Conservation (phyloP, 1,284 basidiomycete species). For the Ceratobasidium sp. region DNA sequence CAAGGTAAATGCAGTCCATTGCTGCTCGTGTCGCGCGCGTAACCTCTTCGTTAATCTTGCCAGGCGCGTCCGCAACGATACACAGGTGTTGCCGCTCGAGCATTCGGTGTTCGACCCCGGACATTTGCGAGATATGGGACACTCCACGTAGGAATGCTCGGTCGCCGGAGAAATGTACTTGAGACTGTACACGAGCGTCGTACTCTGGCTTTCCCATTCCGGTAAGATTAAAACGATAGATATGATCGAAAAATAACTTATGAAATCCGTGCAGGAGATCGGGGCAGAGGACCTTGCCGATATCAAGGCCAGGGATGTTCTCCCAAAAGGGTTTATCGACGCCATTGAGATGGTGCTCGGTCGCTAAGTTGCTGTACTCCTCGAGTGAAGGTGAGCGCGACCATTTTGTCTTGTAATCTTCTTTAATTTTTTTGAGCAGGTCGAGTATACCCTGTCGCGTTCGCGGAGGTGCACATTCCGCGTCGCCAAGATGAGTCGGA, state of each 20-base stretch:
- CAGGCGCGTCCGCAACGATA: slow-evolving; percentile 36
- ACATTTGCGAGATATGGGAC: slow-evolving; percentile 18
- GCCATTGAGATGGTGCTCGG: slow-evolving; percentile 15
- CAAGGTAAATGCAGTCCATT: slow-evolving; percentile 37
- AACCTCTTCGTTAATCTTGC: slow-evolving; percentile 12
- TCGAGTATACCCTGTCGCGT: neutral
- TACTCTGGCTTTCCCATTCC: slow-evolving; percentile 11
- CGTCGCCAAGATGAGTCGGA: neutral
- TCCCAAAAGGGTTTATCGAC: slow-evolving; percentile 32
- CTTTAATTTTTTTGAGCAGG: neutral
- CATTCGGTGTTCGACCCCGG: slow-evolving; percentile 37
- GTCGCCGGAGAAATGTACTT: neutral
- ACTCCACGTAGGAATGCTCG: slow-evolving; percentile 11
- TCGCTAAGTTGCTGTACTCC: neutral
- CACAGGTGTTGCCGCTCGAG: slow-evolving; percentile 26
- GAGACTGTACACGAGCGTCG: neutral
- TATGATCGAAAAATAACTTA: slow-evolving; percentile 39
- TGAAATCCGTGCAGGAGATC: slow-evolving; percentile 41
- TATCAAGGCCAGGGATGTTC: slow-evolving; percentile 7
- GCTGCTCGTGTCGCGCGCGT: slow-evolving; percentile 27
- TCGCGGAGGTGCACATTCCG: neutral
- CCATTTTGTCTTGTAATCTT: too few species aligned
- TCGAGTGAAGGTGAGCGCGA: neutral
- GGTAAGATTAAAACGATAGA: slow-evolving; percentile 5
- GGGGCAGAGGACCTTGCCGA: neutral